Base-by-base conservation (phyloP, 1,139 yeast species). In the Meyerozyma guilliermondii region DNA sequence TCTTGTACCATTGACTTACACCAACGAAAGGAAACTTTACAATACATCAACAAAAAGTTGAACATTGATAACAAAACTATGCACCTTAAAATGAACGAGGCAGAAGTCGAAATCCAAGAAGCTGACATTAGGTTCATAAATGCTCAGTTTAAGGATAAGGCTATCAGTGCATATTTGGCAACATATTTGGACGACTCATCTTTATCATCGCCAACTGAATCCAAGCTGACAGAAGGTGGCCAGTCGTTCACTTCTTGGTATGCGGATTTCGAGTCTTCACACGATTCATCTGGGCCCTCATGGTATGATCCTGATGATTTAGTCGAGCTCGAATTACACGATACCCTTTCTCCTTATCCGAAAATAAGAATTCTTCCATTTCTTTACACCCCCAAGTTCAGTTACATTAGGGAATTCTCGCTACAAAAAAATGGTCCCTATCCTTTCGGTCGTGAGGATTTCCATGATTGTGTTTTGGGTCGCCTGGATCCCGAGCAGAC, bases 301-400 rank as follows among this genome's bases (percentile, higher is more conserved):
- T 92, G 98, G 98, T 67, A 81, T 41, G 97, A 92, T 56, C 63
- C 76, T 26, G 80, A 86, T 46, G 98, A 92, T 62, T 92, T 81
- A 53, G 70, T 78, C 13, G 98, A 92, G 55, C 65, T 91, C 37
- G 87, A 79, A 54, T 69, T 73, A 50, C 65, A 65, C n/a, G 68
- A 74, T 47, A 60, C 68, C 20, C 67, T 62, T 2, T 66, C 77
- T 4, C 68, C 76, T 2, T 63, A 71, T 38, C 92, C 95, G 0
- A 63, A 69, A 37, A 74, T 91, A 39, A 65, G 66, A 14, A 74
- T 87, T 0, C 54, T 71, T 16, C 94, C 95, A 1, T 69, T 91
- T 50, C 72, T 87, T 45, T 78, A 68, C 50, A 71, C 95, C 0
- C 96, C 97, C 0, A 74, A 83, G 44, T 83, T 88, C 59, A 75